Evolutionary conservation across 208 protist species (phyloP), one percentile per base, ranked within the genome.

Genomic region (Trypanosoma congolense): DNA sequence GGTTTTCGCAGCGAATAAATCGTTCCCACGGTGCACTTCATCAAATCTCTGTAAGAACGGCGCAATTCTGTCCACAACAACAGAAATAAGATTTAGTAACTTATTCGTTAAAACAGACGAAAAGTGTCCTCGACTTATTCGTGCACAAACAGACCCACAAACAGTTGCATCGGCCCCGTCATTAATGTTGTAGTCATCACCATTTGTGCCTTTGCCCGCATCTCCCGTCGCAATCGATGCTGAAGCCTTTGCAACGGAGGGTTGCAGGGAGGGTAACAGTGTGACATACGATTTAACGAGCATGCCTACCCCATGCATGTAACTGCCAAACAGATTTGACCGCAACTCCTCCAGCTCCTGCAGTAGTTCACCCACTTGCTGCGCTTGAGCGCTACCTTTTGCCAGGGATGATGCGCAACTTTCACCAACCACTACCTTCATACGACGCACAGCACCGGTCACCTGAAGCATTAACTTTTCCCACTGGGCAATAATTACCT

Each of bases 351-450:
- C 83, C n/a, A 94, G 51, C 47, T 87, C 83, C 61, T 76, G 65
- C 35, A 94, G 61, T 16, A 94, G 74, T 41, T 80, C 64, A 9
- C 65, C 68, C 24, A 86, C 73, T 47, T 94, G 80, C 24, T 76
- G 56, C 24, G 82, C 55, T 73, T 89, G 80, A 21, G 28, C 52
- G 22, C 88, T 78, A 22, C 54, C 61, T 22, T 42, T 35, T 31
- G 84, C 45, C 2, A 69, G 73, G 6, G 54, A 31, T 9, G 79
- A 75, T 16, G 78, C 80, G 60, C 77, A 84, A 16, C 77, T 78
- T 57, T 92, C 87, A 26, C 76, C 84, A 69, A 95, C 78, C 36
- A 79, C 77, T 9, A 90, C 67, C 50, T 95, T 95, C 28, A 95
- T 84, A 33, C 80, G 78, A 50, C 76, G 72, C 41, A 92, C 74